Conservation (phyloP, 2,329 filamentous ascomycete genomes). For the Scolecobasidium constrictum region DNA sequence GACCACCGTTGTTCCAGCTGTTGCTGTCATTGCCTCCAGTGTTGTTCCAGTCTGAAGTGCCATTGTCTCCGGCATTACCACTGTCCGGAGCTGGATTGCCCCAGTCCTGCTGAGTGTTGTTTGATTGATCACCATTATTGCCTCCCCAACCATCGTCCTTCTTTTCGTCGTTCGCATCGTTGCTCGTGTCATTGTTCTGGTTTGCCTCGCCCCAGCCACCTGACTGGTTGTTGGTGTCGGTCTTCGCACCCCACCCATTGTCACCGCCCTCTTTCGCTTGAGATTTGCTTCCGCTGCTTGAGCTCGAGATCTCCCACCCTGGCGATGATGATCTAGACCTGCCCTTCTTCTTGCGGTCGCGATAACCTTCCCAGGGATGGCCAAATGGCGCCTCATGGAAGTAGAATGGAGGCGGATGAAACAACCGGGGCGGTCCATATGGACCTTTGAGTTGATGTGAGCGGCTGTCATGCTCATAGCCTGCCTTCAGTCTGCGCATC, state of each 20-base stretch:
- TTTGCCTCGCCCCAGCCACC: slow-evolving; percentile 9
- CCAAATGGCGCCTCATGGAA: no score
- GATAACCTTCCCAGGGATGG: neutral
- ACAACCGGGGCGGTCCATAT: no score
- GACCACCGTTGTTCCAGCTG: slow-evolving; percentile 6
- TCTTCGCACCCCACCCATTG: slow-evolving; percentile 6
- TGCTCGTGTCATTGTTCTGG: slow-evolving; percentile 11
- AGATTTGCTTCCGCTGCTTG: neutral
- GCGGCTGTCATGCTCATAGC: no score
- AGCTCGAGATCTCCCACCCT: neutral
- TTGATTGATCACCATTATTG: neutral
- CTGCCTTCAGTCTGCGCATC: no score
- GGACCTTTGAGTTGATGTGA: no score
- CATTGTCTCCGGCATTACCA: no score
- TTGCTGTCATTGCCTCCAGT: neutral
- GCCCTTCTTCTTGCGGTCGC: neutral
- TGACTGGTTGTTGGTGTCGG: slow-evolving; percentile 4
- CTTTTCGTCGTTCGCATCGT: slow-evolving; percentile 3
- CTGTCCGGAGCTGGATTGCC: neutral
- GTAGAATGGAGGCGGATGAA: no score
- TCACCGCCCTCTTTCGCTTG: neutral
- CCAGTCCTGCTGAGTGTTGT: neutral
- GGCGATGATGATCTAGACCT: neutral
- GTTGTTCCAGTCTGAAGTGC: no score
- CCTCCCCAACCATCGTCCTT: neutral